Base-by-base conservation (phyloP, 331 rosid species). In the Phaseolus coccineus region DNA sequence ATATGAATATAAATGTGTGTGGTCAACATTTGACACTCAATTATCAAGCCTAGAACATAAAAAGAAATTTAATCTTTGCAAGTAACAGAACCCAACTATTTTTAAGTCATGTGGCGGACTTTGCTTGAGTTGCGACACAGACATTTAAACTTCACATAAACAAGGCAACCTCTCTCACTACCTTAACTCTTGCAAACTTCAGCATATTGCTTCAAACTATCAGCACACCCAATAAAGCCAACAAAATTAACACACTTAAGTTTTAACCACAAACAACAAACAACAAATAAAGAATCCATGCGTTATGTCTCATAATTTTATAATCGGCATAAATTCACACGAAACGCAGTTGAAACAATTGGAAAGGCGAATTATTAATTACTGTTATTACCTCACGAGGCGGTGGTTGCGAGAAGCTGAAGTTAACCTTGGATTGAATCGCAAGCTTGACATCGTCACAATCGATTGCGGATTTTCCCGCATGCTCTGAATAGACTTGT, bases 361-460 rank as follows among this genome's bases (percentile, higher is more conserved):
- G 28, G 14, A 24, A 4, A 39, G n/a, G n/a, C 9, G 14, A 59
- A 74, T 70, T 65, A 22, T 30, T 15, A 66, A 35, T 22, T 3
- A 3, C 13, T 8, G 47, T 9, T 3, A 47, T 55, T 91, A 95
- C 99, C 97, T 95, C 99, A 40, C 99, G 84, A 25, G 97, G 98
- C 28, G 99, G 94, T 73, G 97, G 96, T 44, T 93, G 97, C 0
- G 97, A 91, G 89, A 93, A 95, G 86, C 94, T 95, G 82, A 89
- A 91, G 81, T 93, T 93, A 58, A 90, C 94, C 86, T 95, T 91
- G 19, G 97, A 88, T 70, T 95, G 99, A 86, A 91, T 90, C 4
- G 99, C 94, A 67, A 93, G 97, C 89, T 93, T 93, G 80, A 90
- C 84, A 71, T 91, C 99, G 28, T 95, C 97, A 24, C 89, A 87